Evolutionary conservation across 2,329 filamentous ascomycete genomes (phyloP).

Genomic region (Scedosporium dehoogii): DNA sequence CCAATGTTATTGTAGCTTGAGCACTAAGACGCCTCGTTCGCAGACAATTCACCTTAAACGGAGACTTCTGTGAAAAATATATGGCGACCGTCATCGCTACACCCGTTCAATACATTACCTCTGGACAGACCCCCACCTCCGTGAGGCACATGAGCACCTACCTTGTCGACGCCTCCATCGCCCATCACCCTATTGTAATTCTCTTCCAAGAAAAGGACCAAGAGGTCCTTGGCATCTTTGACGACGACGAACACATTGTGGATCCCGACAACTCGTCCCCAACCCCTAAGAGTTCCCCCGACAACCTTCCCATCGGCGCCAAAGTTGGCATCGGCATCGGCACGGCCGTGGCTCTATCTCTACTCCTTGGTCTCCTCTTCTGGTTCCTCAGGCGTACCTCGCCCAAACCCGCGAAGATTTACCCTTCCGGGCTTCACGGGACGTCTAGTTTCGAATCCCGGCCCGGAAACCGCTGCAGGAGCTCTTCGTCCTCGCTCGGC

Average conservation of each 20-base stretch:
- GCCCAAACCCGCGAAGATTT: background rate
- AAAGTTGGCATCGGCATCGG: constrained; percentile 12
- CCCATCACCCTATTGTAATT: constrained; percentile 25
- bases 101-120: constrained; percentile 23
- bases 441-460: background rate
- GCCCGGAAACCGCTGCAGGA: background rate
- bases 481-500: background rate
- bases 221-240: constrained; percentile 20
- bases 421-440: background rate
- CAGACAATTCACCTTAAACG: constrained; percentile 25
- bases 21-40: background rate
- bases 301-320: constrained; percentile 7
- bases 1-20: background rate
- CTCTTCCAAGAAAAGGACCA: constrained; percentile 27
- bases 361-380: constrained; percentile 8
- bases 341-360: constrained; percentile 6
- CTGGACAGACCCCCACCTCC: constrained; percentile 18
- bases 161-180: constrained; percentile 25
- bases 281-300: background rate
- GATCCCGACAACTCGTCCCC: background rate
- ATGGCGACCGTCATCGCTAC: constrained; percentile 26
- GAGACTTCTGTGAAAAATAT: constrained; percentile 23
- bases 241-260: constrained; percentile 16
- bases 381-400: constrained; percentile 8
- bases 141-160: constrained; percentile 18